Evolutionary conservation across 352 stramenopile genomes (phyloP), one percentile per base, ranked within the genome.

Genomic region (Pythium inflatum): DNA sequence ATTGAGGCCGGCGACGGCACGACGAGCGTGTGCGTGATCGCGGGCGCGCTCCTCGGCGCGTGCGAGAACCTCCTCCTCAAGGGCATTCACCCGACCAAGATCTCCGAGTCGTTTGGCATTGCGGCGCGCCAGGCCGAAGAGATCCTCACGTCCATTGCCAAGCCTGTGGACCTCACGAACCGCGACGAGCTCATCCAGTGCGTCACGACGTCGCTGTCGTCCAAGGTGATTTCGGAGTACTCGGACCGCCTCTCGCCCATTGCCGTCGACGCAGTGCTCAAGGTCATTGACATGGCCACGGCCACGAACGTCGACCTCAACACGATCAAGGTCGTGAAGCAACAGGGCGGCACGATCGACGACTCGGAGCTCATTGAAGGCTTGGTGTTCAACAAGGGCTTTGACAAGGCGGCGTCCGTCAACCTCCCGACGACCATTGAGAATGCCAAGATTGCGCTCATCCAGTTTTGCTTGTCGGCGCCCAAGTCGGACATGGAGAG

Each of bases 401-500:
- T 95, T 62, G 82, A 95, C 79, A 94, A 93, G 75, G 85, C 85
- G 2, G 87, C 87, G n/a, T 77, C 65, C 18, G 56, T 76, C 36
- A 67, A 84, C 18, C 75, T 80, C 16, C 71, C 84, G 7, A 78
- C 77, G 27, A 92, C 66, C n/a, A 95, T 99, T 67, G 89, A 98
- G 71, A 99, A 99, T 79, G 98, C 98, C 71, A 99, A 99, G 82
- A 98, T 99, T 76, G 97, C 95, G 27, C 82, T 99, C n/a, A 98
- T 99, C 80, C 97, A 99, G 83, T 99, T 99, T 79, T 99, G 97
- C 73, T 86, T 99, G 8, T 99, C 93, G 41, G 97, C 98, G 30
- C 98, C 98, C 34, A 99, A 99, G 87, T 99, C 97, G 14, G 98
- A 99, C 82, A 99, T 99, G 93, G 98, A 99, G 80, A 99, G 99